phyloP scores from a whole-genome alignment of 139 green algal genomes.

The Raphidocelis subcapitata region DNA sequence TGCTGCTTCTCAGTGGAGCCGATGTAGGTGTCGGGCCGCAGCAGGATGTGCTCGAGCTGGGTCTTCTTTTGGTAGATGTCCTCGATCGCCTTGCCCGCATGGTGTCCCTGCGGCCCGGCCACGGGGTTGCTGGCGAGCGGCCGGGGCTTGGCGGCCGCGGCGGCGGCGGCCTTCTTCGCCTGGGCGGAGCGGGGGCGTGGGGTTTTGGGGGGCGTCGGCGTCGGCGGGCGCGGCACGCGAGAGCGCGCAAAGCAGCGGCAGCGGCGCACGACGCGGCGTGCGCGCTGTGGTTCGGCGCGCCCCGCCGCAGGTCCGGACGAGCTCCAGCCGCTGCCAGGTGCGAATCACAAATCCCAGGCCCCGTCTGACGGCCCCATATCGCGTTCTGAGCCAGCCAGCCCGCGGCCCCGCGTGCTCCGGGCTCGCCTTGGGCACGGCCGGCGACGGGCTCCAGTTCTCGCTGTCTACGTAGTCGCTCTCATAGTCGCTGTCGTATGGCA shows the following conservation, averaged over 20 bases:
- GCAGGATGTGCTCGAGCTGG: conserved; percentile 98
- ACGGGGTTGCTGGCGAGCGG: background rate
- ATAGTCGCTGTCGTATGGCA: background rate
- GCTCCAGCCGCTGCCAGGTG: too few relatives aligned
- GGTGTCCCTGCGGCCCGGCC: background rate
- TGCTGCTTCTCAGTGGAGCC: conserved; percentile 89
- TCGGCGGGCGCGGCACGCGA: too few relatives aligned
- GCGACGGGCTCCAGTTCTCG: background rate
- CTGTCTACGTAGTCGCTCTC: background rate
- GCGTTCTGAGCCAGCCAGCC: too few relatives aligned
- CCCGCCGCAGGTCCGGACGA: too few relatives aligned
- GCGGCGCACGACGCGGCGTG: too few relatives aligned
- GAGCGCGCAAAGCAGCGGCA: too few relatives aligned
- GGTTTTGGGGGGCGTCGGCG: too few relatives aligned
- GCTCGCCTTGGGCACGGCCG: background rate
- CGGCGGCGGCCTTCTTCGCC: background rate
- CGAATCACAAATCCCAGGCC: too few relatives aligned
- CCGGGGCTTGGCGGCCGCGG: background rate
- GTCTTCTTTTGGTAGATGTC: conserved; percentile 98
- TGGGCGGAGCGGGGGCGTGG: too few relatives aligned
- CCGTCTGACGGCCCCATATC: too few relatives aligned
- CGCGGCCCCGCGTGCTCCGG: too few relatives aligned
- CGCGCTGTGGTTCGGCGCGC: too few relatives aligned
- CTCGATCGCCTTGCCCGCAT: conserved; percentile 80
- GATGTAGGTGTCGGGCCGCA: conserved; percentile 98